Evolutionary conservation across 331 rosid genomes (phyloP).

Genomic region (Rhamnella rubrinervis): DNA sequence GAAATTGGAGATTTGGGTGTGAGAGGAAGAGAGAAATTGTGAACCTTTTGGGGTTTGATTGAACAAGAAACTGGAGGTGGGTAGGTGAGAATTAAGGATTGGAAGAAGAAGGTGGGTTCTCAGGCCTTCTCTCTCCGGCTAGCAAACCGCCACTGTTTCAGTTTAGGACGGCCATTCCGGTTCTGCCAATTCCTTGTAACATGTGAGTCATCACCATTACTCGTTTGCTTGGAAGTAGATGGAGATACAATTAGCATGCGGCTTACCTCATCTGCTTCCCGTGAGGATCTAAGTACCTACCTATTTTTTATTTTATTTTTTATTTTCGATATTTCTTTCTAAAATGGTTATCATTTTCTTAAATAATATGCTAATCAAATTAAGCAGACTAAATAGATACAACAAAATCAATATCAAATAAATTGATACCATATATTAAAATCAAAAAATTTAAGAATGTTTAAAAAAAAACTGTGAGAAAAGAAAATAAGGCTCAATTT

Average conservation of each 20-base stretch:
- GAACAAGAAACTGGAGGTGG: background rate
- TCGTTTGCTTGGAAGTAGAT: conserved; percentile 1
- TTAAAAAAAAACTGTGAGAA: too few relatives aligned
- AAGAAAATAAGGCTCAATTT: too few relatives aligned
- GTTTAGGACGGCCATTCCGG: conserved; percentile 23
- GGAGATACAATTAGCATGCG: conserved; percentile 37
- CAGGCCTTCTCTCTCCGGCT: background rate
- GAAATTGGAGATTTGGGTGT: background rate
- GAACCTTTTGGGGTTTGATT: background rate
- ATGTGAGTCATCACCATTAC: conserved; percentile 18
- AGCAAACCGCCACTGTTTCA: background rate
- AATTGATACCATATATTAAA: too few relatives aligned
- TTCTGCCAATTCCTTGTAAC: conserved; percentile 16
- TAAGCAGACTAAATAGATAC: too few relatives aligned
- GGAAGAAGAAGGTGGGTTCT: background rate
- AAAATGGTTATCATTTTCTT: too few relatives aligned
- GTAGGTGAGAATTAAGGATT: background rate
- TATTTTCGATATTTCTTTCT: background rate
- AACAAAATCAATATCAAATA: too few relatives aligned
- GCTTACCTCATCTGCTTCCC: conserved; percentile 47
- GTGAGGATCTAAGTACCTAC: conserved; percentile 32
- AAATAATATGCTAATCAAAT: too few relatives aligned
- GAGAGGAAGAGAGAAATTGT: background rate
- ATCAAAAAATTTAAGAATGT: too few relatives aligned
- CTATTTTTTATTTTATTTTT: background rate